These are phyloP conservation scores for Aspergillus calidoustus DNA, from an alignment of 2,329 filamentous ascomycete genomes.

Conservation along the genomic window DNA sequence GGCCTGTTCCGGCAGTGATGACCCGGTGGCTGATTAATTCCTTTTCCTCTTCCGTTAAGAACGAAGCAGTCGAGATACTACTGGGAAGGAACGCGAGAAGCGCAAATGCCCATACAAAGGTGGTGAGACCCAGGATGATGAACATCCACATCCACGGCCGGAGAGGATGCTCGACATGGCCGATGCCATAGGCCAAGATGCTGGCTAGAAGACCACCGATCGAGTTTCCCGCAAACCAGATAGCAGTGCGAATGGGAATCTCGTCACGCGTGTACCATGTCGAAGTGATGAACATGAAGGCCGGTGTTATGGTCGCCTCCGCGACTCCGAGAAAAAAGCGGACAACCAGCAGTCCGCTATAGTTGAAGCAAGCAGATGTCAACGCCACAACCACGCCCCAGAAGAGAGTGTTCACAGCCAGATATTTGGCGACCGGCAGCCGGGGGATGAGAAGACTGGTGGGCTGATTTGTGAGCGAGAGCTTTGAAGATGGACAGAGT, in stretches of 20 bases:
- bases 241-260: slow-evolving; percentile 58
- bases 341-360: slow-evolving; percentile 54
- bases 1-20: slow-evolving; percentile 21
- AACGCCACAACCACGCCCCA: slow-evolving; percentile 57
- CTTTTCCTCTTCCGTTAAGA: slow-evolving; percentile 58
- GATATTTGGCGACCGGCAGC: slow-evolving; percentile 55
- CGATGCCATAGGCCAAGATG: slow-evolving; percentile 57
- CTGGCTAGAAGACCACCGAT: slow-evolving; percentile 29
- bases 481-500: slow-evolving; percentile 25
- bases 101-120: slow-evolving; percentile 57
- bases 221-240: slow-evolving; percentile 55
- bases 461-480: slow-evolving; percentile 28
- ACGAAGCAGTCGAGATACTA: slow-evolving; percentile 56
- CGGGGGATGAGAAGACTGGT: slow-evolving; percentile 48
- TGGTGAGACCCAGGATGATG: slow-evolving; percentile 57
- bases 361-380: slow-evolving; percentile 54
- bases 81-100: slow-evolving; percentile 58
- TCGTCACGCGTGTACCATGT: slow-evolving; percentile 64
- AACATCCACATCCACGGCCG: slow-evolving; percentile 64
- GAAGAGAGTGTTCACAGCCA: slow-evolving; percentile 49
- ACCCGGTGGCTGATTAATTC: slow-evolving; percentile 37
- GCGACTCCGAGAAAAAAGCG: slow-evolving; percentile 60
- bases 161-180: slow-evolving; percentile 55
- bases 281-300: slow-evolving; percentile 61
- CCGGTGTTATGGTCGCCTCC: slow-evolving; percentile 60